phyloP scores from a whole-genome alignment of 2,329 filamentous ascomycete genomes.

The Byssoonygena ceratinophila region DNA sequence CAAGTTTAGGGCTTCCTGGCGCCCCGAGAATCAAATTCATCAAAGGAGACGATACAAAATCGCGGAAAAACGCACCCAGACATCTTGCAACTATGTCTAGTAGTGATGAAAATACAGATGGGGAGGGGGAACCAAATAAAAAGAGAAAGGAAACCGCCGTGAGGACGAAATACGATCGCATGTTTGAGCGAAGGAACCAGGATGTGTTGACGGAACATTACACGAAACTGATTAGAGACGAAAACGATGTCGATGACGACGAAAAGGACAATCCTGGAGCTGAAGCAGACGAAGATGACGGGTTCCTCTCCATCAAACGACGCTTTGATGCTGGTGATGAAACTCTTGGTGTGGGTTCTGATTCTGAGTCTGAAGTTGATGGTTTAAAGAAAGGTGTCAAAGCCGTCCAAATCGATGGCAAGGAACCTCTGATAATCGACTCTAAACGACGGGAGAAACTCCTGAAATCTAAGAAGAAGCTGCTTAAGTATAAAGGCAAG shows the following conservation, averaged over 20 bases:
- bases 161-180: constrained; percentile 89
- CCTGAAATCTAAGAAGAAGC: constrained; percentile 88
- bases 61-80: constrained; percentile 74
- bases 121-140: constrained; percentile 32
- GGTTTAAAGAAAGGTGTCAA: constrained; percentile 30
- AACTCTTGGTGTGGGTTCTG: constrained; percentile 33
- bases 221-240: constrained; percentile 65
- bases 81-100: constrained; percentile 52
- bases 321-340: constrained; percentile 63
- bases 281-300: constrained; percentile 57
- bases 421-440: constrained; percentile 69
- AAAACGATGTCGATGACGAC: constrained; percentile 31
- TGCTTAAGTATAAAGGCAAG: constrained; percentile 80
- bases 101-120: constrained; percentile 42
- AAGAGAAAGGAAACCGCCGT: constrained; percentile 61
- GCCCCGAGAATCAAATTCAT: constrained; percentile 87
- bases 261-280: constrained; percentile 28
- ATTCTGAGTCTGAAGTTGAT: constrained; percentile 35
- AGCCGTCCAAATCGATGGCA: constrained; percentile 46
- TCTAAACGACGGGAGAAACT: constrained; percentile 92
- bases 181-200: constrained; percentile 96
- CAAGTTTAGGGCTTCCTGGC: constrained; percentile 77
- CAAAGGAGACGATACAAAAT: constrained; percentile 79
- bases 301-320: constrained; percentile 83
- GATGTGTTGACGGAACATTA: constrained; percentile 93